Evolutionary conservation across 169 alveolate species (phyloP).

Genomic region (Perkinsus marinus): DNA sequence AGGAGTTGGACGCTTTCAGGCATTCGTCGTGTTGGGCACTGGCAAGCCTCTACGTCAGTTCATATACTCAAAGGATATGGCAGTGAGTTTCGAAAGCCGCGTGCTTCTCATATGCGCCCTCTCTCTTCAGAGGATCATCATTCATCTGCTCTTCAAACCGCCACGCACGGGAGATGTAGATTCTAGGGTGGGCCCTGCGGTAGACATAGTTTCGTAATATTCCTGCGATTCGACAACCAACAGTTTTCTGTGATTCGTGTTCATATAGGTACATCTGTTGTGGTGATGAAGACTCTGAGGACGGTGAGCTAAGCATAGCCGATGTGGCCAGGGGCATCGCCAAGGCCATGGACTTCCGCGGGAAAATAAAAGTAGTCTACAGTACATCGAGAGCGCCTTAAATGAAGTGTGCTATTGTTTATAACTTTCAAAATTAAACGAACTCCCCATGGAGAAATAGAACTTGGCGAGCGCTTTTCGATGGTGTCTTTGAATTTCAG

Average conservation of each 20-base stretch:
- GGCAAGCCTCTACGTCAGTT: slow-evolving; percentile 38
- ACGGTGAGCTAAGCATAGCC: background rate
- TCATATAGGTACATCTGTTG: background rate
- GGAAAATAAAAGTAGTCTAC: background rate
- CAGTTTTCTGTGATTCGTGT: too few species aligned
- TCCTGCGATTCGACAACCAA: too few species aligned
- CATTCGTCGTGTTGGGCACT: slow-evolving; percentile 18
- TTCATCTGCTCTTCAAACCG: background rate
- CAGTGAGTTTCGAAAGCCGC: background rate
- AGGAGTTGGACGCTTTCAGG: background rate
- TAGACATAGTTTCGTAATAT: background rate
- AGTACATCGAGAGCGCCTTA: too few species aligned
- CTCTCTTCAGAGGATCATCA: background rate
- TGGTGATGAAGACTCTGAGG: background rate
- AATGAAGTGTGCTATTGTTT: too few species aligned
- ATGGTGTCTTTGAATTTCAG: too few species aligned
- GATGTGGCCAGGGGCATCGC: background rate
- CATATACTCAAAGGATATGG: slow-evolving; percentile 30
- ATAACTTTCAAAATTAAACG: too few species aligned
- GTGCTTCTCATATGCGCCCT: background rate
- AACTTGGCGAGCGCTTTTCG: too few species aligned
- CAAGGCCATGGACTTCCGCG: background rate
- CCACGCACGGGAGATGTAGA: background rate
- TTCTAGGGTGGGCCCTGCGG: background rate
- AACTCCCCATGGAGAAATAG: too few species aligned